Conservation (phyloP, 352 stramenopile species). For the Blastocystis sp. region DNA sequence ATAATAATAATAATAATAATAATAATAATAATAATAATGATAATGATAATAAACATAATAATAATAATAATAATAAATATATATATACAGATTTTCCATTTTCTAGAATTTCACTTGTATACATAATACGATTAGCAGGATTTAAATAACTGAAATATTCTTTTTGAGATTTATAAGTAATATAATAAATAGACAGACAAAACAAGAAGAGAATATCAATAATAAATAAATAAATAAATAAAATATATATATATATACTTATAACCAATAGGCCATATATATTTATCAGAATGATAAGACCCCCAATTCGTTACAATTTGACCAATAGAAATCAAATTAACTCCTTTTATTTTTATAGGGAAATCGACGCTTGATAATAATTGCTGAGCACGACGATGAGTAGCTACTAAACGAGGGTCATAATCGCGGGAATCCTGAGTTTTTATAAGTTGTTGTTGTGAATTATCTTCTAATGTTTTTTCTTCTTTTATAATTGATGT, state of each 20-base stretch:
- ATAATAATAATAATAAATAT: too few relatives aligned
- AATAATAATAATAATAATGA: too few relatives aligned
- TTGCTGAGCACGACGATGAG: neutral
- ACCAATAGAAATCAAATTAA: neutral
- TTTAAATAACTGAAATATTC: slow-evolving; percentile 13
- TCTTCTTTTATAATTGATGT: too few relatives aligned
- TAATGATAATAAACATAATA: too few relatives aligned
- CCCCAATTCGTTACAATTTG: neutral
- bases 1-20: too few relatives aligned
- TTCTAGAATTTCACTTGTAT: slow-evolving; percentile 17
- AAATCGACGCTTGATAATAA: neutral
- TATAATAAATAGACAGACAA: too few relatives aligned
- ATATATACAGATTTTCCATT: neutral
- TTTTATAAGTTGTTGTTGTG: too few relatives aligned
- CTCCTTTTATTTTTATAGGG: slow-evolving; percentile 13
- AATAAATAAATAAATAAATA: too few relatives aligned
- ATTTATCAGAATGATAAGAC: slow-evolving; percentile 17
- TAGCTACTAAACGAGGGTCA: too few relatives aligned
- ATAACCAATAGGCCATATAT: slow-evolving; percentile 32
- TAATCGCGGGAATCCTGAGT: too few relatives aligned
- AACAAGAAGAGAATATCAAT: too few relatives aligned
- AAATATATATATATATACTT: neutral
- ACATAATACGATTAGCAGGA: slow-evolving; percentile 6
- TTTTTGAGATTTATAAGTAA: slow-evolving; percentile 9
- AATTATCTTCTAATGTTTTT: too few relatives aligned